These are phyloP conservation scores for Talaromyces sp. DNA, from an alignment of 2,329 filamentous ascomycete genomes.

Conservation along the genomic window DNA sequence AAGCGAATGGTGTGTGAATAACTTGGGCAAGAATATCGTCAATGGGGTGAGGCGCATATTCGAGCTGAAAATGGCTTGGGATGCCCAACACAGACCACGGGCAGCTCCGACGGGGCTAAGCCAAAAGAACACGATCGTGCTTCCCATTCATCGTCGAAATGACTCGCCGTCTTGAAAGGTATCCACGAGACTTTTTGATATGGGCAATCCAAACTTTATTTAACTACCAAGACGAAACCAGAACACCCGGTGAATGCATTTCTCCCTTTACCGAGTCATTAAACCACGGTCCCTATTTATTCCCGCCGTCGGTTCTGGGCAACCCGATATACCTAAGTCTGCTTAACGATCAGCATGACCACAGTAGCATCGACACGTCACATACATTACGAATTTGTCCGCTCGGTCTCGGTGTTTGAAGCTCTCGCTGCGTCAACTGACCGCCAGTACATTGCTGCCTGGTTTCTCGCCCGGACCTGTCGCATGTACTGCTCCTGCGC, in stretches of 20 bases:
- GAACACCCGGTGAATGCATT: neutral
- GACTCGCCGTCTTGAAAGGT: neutral
- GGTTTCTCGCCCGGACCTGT: neutral
- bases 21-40: neutral
- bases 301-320: neutral
- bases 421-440: neutral
- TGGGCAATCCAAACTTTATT: neutral
- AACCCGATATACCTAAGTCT: neutral
- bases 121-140: neutral
- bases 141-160: neutral
- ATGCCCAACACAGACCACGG: neutral
- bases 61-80: neutral
- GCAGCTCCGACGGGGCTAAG: neutral
- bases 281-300: neutral
- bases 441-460: neutral
- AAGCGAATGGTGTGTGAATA: conserved; percentile 3
- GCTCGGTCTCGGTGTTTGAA: neutral
- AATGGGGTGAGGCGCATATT: neutral
- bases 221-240: neutral
- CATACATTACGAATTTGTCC: neutral
- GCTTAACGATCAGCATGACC: neutral
- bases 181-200: neutral
- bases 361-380: neutral
- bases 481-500: neutral
- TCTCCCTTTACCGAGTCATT: neutral